These are phyloP conservation scores for Teunomyces barrocoloradensis DNA, from an alignment of 805 yeast species.

Conservation along the genomic window DNA sequence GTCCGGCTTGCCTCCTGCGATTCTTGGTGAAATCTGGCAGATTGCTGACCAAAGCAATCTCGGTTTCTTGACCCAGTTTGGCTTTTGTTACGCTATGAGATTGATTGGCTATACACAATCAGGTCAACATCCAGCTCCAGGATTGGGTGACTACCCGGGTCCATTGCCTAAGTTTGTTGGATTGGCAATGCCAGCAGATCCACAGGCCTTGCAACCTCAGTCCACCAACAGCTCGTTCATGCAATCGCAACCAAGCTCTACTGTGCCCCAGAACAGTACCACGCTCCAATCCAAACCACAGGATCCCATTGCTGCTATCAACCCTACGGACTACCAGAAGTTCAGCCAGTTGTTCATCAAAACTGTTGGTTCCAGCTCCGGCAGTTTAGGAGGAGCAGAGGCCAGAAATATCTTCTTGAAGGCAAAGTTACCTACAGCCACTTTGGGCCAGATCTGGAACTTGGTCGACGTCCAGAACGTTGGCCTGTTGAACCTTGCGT, in stretches of 20 bases:
- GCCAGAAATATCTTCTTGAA: conserved; percentile 87
- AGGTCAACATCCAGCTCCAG: conserved; percentile 55
- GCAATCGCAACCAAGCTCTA: conserved; percentile 42
- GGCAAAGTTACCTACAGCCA: conserved; percentile 76
- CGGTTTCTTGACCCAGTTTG: conserved; percentile 78
- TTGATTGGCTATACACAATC: conserved; percentile 83
- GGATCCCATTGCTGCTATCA: conserved; percentile 46
- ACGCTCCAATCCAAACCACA: conserved; percentile 33
- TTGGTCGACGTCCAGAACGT: conserved; percentile 73
- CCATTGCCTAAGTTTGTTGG: conserved; percentile 61
- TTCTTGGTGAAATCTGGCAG: conserved; percentile 91
- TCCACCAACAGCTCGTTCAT: conserved; percentile 38
- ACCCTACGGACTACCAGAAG: conserved; percentile 56
- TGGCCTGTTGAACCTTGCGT: conserved; percentile 70
- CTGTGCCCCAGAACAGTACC: conserved; percentile 31
- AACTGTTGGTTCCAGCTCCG: conserved; percentile 53
- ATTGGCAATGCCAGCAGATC: conserved; percentile 15
- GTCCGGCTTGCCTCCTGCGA: conserved; percentile 74
- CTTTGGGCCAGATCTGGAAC: conserved; percentile 85
- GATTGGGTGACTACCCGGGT: conserved; percentile 55
- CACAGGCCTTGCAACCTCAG: conserved; percentile 29
- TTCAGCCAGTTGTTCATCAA: conserved; percentile 73
- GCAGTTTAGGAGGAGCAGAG: conserved; percentile 65
- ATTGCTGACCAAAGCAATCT: conserved; percentile 84
- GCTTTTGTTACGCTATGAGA: conserved; percentile 85